Base-by-base conservation (phyloP, 2,329 filamentous ascomycete species). In the Akanthomyces lecanii region DNA sequence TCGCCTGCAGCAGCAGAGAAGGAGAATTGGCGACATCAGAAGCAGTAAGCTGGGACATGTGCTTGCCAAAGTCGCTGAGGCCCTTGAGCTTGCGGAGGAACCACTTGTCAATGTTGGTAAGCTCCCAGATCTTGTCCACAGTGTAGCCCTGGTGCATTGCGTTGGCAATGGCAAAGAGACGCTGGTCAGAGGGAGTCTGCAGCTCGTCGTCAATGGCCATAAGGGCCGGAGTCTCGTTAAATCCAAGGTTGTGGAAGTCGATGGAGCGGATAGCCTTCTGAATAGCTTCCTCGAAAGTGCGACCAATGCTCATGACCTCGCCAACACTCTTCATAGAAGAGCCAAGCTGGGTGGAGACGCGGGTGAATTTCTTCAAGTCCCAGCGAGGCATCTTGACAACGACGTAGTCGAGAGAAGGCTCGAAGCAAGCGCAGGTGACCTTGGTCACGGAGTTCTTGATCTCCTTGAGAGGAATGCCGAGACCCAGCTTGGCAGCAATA, bases 241-340 rank as follows among this genome's bases (percentile, higher is more conserved):
- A 99, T 36, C 95, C 95, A 28, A 97, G 83, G 74, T 98, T 98
- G 80, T 95, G 89, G 78, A 91, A 94, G 76, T 99, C 95, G 63
- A 98, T 94, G 47, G 92, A 89, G 57, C 95, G 89, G 70, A 99
- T 99, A 23, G 95, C 95, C 77, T 98, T 99, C 72, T 99, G 95
- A 48, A 99, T 97, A 10, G 95, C 95, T 78, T 99, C 95, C 77
- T 99, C 95, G 70, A 99, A 99, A 0, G 91, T 96, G 68, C 95
- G 84, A 63, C 95, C 95, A 69, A 99, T 97, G 71, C 90, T 94
- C 95, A 99, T 98, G 68, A 99, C 95, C 76, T 99, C 95, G 72
- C 95, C 95, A 60, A 99, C 93, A 85, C 92, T 97, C 88, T 98
- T 99, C 95, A 99, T 99, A 14, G 94, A 97, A 3, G 95, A 98